Evolutionary conservation across 805 yeast genomes (phyloP).

Genomic region (Saccharomycopsis capsularis): DNA sequence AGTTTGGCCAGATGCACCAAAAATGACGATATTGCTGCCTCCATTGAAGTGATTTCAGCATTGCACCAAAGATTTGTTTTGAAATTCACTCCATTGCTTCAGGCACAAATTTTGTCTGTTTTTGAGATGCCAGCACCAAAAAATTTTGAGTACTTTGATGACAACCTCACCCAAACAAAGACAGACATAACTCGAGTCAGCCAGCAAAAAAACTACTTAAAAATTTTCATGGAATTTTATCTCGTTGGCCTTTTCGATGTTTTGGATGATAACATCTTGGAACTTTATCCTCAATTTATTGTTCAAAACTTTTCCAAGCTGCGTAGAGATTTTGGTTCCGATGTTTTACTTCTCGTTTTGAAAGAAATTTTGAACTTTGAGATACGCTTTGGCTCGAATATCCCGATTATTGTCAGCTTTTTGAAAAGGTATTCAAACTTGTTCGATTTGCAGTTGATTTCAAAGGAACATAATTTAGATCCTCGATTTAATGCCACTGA

Average conservation of each 20-base stretch:
- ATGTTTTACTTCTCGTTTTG: constrained; percentile 22
- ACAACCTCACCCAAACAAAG: constrained; percentile 27
- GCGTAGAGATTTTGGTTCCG: not conserved
- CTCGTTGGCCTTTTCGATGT: constrained; percentile 49
- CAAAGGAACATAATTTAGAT: too few species aligned
- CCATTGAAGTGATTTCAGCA: constrained; percentile 60
- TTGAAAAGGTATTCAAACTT: constrained; percentile 34
- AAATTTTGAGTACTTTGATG: constrained; percentile 24
- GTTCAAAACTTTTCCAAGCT: not conserved
- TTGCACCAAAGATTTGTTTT: constrained; percentile 67
- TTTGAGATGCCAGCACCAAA: constrained; percentile 23
- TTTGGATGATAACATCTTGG: constrained; percentile 34
- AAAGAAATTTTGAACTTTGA: constrained; percentile 40
- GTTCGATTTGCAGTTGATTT: not conserved
- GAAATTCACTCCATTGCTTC: constrained; percentile 43
- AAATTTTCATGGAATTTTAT: constrained; percentile 52
- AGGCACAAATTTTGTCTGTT: constrained; percentile 28
- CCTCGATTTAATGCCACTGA: not conserved
- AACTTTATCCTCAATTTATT: constrained; percentile 6
- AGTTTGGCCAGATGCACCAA: constrained; percentile 48
- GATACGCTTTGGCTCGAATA: constrained; percentile 21
- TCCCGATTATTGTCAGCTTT: constrained; percentile 36
- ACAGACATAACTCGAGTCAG: constrained; percentile 37
- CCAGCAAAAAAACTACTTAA: constrained; percentile 41
- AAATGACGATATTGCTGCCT: constrained; percentile 52